These are phyloP conservation scores for Phaeosphaeria sp. DNA, from an alignment of 2,329 filamentous ascomycete species.

Conservation along the genomic window DNA sequence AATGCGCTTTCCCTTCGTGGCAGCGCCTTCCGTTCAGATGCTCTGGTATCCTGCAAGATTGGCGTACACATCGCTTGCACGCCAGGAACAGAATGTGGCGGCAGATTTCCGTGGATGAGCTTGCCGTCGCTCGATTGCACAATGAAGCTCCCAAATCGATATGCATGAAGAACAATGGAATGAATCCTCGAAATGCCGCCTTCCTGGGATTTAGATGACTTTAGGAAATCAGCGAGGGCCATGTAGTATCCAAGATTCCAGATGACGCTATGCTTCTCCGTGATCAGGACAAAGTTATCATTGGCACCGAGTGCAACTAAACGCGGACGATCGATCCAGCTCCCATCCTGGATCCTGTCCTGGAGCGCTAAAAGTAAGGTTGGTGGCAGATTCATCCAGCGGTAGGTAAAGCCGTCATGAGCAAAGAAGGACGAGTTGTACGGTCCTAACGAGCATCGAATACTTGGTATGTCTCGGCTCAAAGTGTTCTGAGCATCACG, in stretches of 20 bases:
- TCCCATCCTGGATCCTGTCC: conserved; percentile 34
- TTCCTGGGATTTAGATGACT: conserved; percentile 22
- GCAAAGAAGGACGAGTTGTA: conserved; percentile 43
- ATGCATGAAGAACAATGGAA: conserved; percentile 32
- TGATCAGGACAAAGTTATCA: conserved; percentile 38
- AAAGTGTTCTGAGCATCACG: conserved; percentile 13
- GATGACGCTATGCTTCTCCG: conserved; percentile 34
- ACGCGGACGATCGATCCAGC: conserved; percentile 39
- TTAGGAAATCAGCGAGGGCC: conserved; percentile 23
- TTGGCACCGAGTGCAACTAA: conserved; percentile 40
- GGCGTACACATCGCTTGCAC: conserved; percentile 27
- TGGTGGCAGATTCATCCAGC: conserved; percentile 43
- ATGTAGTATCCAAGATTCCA: conserved; percentile 38
- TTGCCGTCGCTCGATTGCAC: conserved; percentile 30
- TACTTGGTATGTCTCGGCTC: conserved; percentile 29
- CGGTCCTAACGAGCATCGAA: conserved; percentile 40
- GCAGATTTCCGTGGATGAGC: conserved; percentile 34
- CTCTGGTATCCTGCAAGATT: conserved; percentile 25
- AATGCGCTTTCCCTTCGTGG: conserved; percentile 8
- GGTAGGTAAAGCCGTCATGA: conserved; percentile 33
- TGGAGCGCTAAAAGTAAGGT: conserved; percentile 32
- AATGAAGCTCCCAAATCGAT: conserved; percentile 42
- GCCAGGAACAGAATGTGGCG: conserved; percentile 25
- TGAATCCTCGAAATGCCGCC: conserved; percentile 27
- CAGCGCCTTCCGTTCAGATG: conserved; percentile 6